Conservation (phyloP, 1,139 yeast genomes). For the Magnusiomyces suaveolens region DNA sequence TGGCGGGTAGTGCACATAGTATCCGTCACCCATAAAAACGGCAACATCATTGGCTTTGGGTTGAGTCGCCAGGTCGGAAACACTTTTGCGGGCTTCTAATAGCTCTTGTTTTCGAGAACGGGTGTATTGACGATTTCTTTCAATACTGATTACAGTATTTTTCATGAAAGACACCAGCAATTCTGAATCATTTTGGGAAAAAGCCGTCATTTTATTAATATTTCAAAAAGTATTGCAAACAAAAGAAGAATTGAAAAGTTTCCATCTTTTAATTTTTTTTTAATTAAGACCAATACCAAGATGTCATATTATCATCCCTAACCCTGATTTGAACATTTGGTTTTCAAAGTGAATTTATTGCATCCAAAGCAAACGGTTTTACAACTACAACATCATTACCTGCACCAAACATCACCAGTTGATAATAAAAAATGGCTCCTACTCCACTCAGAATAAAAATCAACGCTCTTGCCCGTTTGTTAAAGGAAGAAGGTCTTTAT, state of each 20-base stretch:
- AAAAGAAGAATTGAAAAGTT: no score
- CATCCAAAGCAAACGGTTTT: no score
- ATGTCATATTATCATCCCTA: no score
- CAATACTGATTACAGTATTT: background rate
- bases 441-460: slow-evolving; percentile 61
- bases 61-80: background rate
- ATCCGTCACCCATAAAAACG: background rate
- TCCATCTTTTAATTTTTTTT: no score
- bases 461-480: slow-evolving; percentile 60
- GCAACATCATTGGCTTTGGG: background rate
- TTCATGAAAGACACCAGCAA: background rate
- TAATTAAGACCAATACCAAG: no score
- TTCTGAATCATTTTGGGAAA: background rate
- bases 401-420: no score
- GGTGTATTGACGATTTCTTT: background rate
- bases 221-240: background rate
- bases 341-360: background rate
- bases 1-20: background rate
- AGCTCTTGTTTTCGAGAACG: background rate
- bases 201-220: background rate
- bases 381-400: no score
- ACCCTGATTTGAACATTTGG: background rate
- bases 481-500: slow-evolving; percentile 64
- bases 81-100: background rate
- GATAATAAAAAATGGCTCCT: slow-evolving; percentile 72